Evolutionary conservation across 257 asterid genomes (phyloP).

Genomic region (Paraleonurus japonicus): DNA sequence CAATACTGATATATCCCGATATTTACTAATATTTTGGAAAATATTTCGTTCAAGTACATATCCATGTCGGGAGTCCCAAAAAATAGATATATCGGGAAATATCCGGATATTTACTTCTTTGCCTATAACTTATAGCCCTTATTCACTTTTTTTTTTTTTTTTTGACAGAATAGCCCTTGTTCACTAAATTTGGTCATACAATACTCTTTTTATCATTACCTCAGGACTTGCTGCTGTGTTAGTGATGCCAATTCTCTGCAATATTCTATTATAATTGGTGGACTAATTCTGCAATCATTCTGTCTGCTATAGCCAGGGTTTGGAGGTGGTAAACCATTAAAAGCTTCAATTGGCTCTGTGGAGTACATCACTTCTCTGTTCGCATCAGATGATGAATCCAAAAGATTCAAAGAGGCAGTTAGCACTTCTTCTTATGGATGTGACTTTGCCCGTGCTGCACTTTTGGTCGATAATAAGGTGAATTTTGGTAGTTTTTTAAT

Average conservation of each 20-base stretch:
- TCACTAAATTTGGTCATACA: not conserved
- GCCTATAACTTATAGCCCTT: too few relatives aligned
- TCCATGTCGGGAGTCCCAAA: too few relatives aligned
- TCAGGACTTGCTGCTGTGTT: conserved; percentile 8
- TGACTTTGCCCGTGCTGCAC: conserved; percentile 91
- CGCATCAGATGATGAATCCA: conserved; percentile 69
- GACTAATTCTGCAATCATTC: conserved; percentile 26
- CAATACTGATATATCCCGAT: too few relatives aligned
- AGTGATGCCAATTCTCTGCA: not conserved
- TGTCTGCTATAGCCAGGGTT: conserved; percentile 69
- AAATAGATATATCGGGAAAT: too few relatives aligned
- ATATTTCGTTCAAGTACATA: too few relatives aligned
- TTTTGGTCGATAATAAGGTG: conserved; percentile 78
- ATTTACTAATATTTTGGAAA: too few relatives aligned
- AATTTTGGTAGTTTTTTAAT: not conserved
- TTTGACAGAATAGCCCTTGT: not conserved
- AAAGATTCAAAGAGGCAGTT: conserved; percentile 67
- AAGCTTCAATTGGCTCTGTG: conserved; percentile 94
- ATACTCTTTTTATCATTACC: not conserved
- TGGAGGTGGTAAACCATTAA: conserved; percentile 71
- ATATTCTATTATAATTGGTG: conserved; percentile 18
- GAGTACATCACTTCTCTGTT: conserved; percentile 87
- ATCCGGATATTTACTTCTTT: too few relatives aligned
- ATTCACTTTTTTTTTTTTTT: too few relatives aligned
- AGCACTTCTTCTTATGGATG: conserved; percentile 69